Percentiles rank a stretch among this genome's conserved stretches.
Evolutionary conservation across 805 yeast genomes (phyloP).

Genomic region (Metschnikowia drakensbergensis): DNA sequence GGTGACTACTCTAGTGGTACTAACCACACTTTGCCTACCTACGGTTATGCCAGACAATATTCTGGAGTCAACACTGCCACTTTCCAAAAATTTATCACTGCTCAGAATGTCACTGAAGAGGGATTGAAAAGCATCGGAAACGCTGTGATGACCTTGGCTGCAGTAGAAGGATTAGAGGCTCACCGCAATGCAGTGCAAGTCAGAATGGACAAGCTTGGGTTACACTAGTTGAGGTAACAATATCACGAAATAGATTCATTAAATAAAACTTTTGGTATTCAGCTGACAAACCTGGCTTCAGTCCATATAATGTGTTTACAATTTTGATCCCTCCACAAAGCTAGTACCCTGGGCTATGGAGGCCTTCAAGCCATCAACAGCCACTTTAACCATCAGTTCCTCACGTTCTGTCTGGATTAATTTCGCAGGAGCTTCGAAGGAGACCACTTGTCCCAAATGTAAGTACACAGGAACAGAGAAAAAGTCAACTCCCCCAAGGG

Average conservation of each 20-base stretch:
- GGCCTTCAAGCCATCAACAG: constrained; percentile 36
- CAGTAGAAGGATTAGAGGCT: constrained; percentile 94
- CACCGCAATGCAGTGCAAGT: constrained; percentile 96
- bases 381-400: constrained; percentile 30
- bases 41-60: constrained; percentile 96
- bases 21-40: constrained; percentile 96
- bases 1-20: constrained; percentile 99
- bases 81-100: constrained; percentile 90
- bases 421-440: constrained; percentile 35
- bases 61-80: constrained; percentile 96
- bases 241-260: neutral
- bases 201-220: constrained; percentile 80
- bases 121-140: constrained; percentile 89
- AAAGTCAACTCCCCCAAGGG: constrained; percentile 39
- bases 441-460: constrained; percentile 33
- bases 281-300: neutral
- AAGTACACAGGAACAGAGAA: constrained; percentile 49
- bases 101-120: constrained; percentile 82
- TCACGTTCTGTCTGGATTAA: constrained; percentile 31
- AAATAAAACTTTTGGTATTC: neutral
- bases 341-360: constrained; percentile 40
- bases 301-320: constrained; percentile 16
- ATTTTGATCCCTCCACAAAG: constrained; percentile 38
- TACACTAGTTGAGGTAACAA: constrained; percentile 24
- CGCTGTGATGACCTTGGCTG: constrained; percentile 94